Evolutionary conservation across 768 basidiomycete species (phyloP), one percentile per base, ranked within the genome.

Genomic region (Hypholoma fasciculare): DNA sequence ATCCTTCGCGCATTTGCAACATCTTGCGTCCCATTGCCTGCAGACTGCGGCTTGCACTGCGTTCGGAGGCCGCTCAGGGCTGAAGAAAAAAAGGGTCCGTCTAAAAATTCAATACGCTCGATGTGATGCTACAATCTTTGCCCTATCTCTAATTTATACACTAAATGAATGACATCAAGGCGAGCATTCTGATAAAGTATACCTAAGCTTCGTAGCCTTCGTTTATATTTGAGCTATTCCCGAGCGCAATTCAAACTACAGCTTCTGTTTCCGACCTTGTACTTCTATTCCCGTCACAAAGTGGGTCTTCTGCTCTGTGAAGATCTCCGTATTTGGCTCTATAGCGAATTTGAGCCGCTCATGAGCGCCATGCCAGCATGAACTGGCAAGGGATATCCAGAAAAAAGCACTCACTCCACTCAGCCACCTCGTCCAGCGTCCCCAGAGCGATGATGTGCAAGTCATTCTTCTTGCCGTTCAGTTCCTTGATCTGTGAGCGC

Each of bases 311-410:
- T 66, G 62, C 13, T 72, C 63, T 2, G 61, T 38, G 56, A 71
- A 75, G 12, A 66, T 39, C 52, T 73, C 67, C 30, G 53, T 65
- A 37, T 65, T 64, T n/a, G 72, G 72, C 20, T 67, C 72, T 75
- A 46, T 8, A 42, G 40, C 40, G n/a, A 56, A 39, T 9, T 52
- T 27, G 38, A 38, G 9, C 7, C 34, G 40, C n/a, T 40, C 17
- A 7, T 49, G 1, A 26, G 7, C 17, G 17, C 3, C 30, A 6
- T 40, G 27, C 19, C 11, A 48, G 36, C 36, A 50, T 26, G 3
- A 20, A 49, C 7, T n/a, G n/a, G n/a, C 30, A 36, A 23, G 37
- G 4, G 34, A 38, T 19, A 2, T 23, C 19, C 23, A 9, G 6
- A 34, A 7, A 34, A 34, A 7, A 34, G 30, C 27, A 63, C 71